Evolutionary conservation across 306 rosid genomes (phyloP).

Genomic region (Datisca glomerata): DNA sequence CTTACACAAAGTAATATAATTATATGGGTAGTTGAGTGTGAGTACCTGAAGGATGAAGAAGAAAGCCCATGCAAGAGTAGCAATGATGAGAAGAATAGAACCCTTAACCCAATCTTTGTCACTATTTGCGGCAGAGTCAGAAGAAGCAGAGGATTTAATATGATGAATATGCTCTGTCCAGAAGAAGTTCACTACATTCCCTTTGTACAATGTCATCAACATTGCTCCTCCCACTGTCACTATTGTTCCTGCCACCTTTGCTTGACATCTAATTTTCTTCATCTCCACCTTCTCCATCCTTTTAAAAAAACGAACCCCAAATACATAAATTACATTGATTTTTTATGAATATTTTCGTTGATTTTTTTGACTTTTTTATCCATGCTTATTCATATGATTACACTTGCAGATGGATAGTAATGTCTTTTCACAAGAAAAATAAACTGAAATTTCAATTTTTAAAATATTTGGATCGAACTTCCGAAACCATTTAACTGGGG

Average conservation of each 20-base stretch:
- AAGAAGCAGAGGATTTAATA: conserved; percentile 22
- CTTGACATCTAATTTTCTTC: conserved; percentile 54
- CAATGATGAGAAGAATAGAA: conserved; percentile 45
- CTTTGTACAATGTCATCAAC: conserved; percentile 91
- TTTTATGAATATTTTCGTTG: background rate
- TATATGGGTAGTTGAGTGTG: background rate
- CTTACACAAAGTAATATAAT: background rate
- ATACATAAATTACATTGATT: background rate
- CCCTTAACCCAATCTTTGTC: conserved; percentile 48
- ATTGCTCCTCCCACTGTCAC: conserved; percentile 86
- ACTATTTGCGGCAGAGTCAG: conserved; percentile 5
- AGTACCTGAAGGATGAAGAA: conserved; percentile 78
- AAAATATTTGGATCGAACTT: no score
- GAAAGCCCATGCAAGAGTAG: conserved; percentile 76
- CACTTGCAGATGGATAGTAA: no score
- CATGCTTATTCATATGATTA: no score
- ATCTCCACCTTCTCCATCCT: conserved; percentile 84
- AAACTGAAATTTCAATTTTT: no score
- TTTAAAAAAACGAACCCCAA: background rate
- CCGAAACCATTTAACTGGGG: no score
- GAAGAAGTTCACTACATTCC: conserved; percentile 48
- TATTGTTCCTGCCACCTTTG: conserved; percentile 70
- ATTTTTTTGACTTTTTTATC: no score
- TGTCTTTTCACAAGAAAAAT: no score
- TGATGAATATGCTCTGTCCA: conserved; percentile 47